Evolutionary conservation across 192 early-diverging fungal genomes (phyloP).

Genomic region (Coemansia sp.): DNA sequence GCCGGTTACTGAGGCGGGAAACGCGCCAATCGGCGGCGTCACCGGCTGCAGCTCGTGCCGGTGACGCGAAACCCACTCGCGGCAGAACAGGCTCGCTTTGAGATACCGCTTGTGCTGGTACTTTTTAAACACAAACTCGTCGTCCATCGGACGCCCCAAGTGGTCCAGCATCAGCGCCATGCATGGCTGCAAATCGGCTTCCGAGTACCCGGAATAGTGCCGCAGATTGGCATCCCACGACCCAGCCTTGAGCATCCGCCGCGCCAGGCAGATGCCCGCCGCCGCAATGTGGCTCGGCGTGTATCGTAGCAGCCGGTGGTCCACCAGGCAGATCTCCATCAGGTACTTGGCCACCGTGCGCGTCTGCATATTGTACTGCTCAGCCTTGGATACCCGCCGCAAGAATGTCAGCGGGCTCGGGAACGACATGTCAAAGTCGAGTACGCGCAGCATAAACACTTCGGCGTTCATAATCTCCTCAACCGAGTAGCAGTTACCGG

Average conservation of each 20-base stretch:
- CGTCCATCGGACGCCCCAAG: slow-evolving; percentile 52
- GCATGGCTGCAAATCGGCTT: slow-evolving; percentile 62
- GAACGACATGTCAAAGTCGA: slow-evolving; percentile 85
- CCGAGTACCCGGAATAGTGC: slow-evolving; percentile 80
- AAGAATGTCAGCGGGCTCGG: slow-evolving; percentile 93
- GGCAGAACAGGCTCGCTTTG: slow-evolving; percentile 78
- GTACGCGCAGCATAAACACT: slow-evolving; percentile 81
- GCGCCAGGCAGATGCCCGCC: slow-evolving; percentile 75
- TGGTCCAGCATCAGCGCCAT: slow-evolving; percentile 73
- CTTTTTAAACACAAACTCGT: slow-evolving; percentile 80
- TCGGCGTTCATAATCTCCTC: slow-evolving; percentile 91
- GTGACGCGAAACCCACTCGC: slow-evolving; percentile 71
- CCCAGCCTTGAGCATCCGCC: slow-evolving; percentile 72
- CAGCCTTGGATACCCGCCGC: slow-evolving; percentile 83
- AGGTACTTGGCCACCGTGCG: slow-evolving; percentile 93
- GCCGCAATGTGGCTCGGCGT: slow-evolving; percentile 77
- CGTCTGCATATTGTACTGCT: slow-evolving; percentile 85
- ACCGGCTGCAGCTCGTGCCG: slow-evolving; percentile 23
- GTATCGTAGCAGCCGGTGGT: slow-evolving; percentile 72
- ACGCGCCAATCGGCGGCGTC: slow-evolving; percentile 28
- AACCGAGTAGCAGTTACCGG: slow-evolving; percentile 73
- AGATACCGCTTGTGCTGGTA: slow-evolving; percentile 78
- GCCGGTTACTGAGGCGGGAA: background rate
- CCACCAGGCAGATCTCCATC: slow-evolving; percentile 90
- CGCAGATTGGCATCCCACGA: slow-evolving; percentile 75